phyloP scores from a whole-genome alignment of 1,284 basidiomycete genomes.

The Rhodotorula sp. region DNA sequence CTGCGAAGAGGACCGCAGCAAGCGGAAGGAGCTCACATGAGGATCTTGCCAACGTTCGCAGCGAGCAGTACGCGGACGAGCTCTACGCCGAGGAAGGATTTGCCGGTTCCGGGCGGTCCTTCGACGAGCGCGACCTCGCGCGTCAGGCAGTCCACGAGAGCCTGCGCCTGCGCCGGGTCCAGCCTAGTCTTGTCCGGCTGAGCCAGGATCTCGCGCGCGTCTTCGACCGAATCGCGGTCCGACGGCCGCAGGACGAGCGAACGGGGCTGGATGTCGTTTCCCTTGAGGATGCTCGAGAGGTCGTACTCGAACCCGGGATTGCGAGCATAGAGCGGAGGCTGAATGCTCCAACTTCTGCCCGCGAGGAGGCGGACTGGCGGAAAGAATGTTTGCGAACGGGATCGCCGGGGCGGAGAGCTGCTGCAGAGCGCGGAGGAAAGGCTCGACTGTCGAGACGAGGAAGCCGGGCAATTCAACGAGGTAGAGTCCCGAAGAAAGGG shows the following conservation, averaged over 20 bases:
- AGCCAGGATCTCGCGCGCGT: constrained; percentile 49
- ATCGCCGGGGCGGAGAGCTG: constrained; percentile 57
- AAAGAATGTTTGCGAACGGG: constrained; percentile 59
- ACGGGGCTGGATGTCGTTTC: constrained; percentile 22
- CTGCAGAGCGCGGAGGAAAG: constrained; percentile 61
- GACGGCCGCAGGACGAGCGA: constrained; percentile 49
- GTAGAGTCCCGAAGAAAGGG: constrained; percentile 39
- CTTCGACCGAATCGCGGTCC: constrained; percentile 52
- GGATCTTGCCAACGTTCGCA: constrained; percentile 58
- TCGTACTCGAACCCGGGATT: constrained; percentile 58
- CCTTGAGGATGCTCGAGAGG: constrained; percentile 54
- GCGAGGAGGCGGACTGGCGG: constrained; percentile 48
- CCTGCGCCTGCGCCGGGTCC: constrained; percentile 66
- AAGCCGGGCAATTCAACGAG: constrained; percentile 60
- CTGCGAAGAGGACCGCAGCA: not conserved
- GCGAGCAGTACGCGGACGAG: constrained; percentile 62
- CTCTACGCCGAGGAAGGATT: constrained; percentile 68
- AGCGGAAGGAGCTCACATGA: constrained; percentile 9
- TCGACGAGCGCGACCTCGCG: constrained; percentile 66
- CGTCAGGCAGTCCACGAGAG: constrained; percentile 62
- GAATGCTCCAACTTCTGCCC: constrained; percentile 50
- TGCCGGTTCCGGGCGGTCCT: constrained; percentile 74
- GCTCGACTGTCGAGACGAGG: constrained; percentile 62
- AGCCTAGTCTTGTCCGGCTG: constrained; percentile 51
- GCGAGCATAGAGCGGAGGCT: constrained; percentile 57